Evolutionary conservation across 805 yeast species (phyloP), one percentile per base, ranked within the genome.

Genomic region (Blastobotrys terrestris): DNA sequence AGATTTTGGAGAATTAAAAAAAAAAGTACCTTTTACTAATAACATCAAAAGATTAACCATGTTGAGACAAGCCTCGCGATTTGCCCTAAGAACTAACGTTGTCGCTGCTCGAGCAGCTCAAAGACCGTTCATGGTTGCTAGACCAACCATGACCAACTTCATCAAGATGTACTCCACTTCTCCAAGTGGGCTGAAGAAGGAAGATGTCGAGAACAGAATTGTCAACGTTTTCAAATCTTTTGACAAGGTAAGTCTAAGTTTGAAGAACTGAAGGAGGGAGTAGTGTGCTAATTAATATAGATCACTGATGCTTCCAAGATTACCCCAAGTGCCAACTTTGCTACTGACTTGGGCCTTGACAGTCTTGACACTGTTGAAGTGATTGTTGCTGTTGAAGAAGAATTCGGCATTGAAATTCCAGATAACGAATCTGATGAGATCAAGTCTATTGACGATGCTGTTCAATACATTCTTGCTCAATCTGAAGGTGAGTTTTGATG

Each of bases 361-460:
- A 87, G 96, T 2, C 78, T 91, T 60, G 97, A 91, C 67, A 84
- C 91, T 60, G 95, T 90, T 56, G 97, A 91, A 74, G 91, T 94
- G 53, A 77, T 91, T 58, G 95, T 91, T 71, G 96, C 96, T 53
- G 81, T 91, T 65, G 97, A 91, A 74, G 96, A 89, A 75, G 88
- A 83, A 66, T 83, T 83, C 58, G 74, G 72, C 49, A 67, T 74
- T 58, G 75, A 63, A 56, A 63, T 63, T 51, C 67, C 95, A 39
- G 96, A 89, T 72, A 83, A 85, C 68, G 84, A 47, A 22, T 47
- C 49, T 20, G 97, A 92, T 69, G 91, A 86, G 67, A 84, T 94
- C 71, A 88, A 86, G 76, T 87, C 95, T 53, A 94, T 94, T 59
- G 90, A 88, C 62, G 95, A 91, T 74, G 95, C 97, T 55, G 81